These are phyloP conservation scores for Calocybe cyanea DNA, from an alignment of 768 basidiomycete genomes.

Conservation along the genomic window DNA sequence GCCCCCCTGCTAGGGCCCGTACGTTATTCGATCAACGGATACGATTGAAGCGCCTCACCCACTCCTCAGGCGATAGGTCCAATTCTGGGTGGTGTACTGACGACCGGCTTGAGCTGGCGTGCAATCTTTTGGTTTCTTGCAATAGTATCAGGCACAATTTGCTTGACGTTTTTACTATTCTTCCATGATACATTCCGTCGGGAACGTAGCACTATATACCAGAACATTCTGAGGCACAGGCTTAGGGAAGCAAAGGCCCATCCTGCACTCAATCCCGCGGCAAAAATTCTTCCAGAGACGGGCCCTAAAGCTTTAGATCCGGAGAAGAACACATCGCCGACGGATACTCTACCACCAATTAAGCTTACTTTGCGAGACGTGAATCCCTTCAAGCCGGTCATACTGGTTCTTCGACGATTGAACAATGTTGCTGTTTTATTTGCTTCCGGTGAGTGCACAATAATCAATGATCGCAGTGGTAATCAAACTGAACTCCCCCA, in stretches of 20 bases:
- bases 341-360: conserved; percentile 24
- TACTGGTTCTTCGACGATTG: conserved; percentile 48
- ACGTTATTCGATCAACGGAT: conserved; percentile 8
- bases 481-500: conserved; percentile 17
- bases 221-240: conserved; percentile 53
- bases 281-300: neutral
- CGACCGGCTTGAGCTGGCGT: conserved; percentile 71
- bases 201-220: conserved; percentile 81
- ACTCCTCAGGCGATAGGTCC: conserved; percentile 52
- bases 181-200: conserved; percentile 82
- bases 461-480: neutral
- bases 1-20: conserved; percentile 74
- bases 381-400: conserved; percentile 69
- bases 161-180: conserved; percentile 55
- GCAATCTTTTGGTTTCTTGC: conserved; percentile 81
- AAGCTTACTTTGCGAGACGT: conserved; percentile 64
- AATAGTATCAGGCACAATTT: conserved; percentile 52
- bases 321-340: conserved; percentile 23
- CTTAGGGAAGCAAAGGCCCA: conserved; percentile 18
- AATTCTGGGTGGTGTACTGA: conserved; percentile 65
- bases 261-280: neutral
- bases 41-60: neutral
- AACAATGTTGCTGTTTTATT: conserved; percentile 68
- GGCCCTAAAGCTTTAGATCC: conserved; percentile 4
- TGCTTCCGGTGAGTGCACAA: conserved; percentile 51